These are phyloP conservation scores for Plasmodium chabaudi DNA, from an alignment of 169 alveolate genomes.

Conservation along the genomic window DNA sequence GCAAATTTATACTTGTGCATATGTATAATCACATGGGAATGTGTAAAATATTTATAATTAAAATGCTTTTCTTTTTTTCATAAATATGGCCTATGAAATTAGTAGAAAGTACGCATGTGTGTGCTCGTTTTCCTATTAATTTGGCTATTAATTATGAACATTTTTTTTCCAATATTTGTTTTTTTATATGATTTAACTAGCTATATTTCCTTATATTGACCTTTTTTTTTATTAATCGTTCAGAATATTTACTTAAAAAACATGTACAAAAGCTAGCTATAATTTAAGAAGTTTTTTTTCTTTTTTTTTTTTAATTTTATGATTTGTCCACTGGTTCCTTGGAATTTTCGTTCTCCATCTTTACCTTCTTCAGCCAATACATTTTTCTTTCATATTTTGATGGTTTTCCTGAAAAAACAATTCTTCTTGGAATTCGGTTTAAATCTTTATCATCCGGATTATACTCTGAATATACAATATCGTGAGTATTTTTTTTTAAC, in stretches of 20 bases:
- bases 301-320: neutral
- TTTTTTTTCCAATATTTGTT: neutral
- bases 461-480: conserved; percentile 83
- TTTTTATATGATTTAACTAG: conserved; percentile 10
- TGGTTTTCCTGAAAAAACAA: conserved; percentile 83
- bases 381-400: conserved; percentile 80
- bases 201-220: neutral
- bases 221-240: conserved; percentile 23
- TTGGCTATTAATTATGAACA: neutral
- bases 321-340: neutral
- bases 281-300: too few relatives aligned
- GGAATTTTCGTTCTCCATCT: conserved; percentile 1
- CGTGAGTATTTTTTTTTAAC: conserved; percentile 82
- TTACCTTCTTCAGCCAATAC: conserved; percentile 36
- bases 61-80: neutral
- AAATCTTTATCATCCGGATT: conserved; percentile 81
- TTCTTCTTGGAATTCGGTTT: conserved; percentile 80
- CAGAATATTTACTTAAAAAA: conserved; percentile 20
- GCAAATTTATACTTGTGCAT: neutral
- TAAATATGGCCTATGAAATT: neutral
- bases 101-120: neutral
- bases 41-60: neutral
- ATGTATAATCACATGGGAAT: neutral
- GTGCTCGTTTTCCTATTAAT: conserved; percentile 4
- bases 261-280: neutral